These are phyloP conservation scores for Corynascus novoguineensis DNA, from an alignment of 495 filamentous ascomycete genomes.

Conservation along the genomic window DNA sequence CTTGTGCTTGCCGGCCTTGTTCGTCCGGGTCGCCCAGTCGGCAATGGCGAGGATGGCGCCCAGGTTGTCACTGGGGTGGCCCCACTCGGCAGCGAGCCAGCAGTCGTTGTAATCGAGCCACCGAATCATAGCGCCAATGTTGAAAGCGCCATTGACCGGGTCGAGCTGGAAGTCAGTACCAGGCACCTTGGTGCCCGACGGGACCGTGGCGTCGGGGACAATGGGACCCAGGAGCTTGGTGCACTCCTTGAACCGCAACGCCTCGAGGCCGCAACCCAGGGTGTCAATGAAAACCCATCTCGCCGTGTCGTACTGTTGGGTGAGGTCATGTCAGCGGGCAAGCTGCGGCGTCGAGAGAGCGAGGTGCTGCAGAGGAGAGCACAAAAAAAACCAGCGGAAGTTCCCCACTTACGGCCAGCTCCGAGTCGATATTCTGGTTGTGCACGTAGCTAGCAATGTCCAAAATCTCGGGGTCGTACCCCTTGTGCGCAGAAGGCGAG, in stretches of 20 bases:
- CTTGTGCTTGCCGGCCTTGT: slow-evolving; percentile 76
- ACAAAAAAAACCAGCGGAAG: slow-evolving; percentile 4
- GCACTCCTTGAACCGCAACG: slow-evolving; percentile 92
- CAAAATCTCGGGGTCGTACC: slow-evolving; percentile 84
- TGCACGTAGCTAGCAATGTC: slow-evolving; percentile 94
- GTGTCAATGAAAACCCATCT: slow-evolving; percentile 90
- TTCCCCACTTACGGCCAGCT: slow-evolving; percentile 69
- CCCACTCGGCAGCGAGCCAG: slow-evolving; percentile 99
- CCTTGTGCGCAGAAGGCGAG: slow-evolving; percentile 45
- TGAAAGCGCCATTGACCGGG: slow-evolving; percentile 93
- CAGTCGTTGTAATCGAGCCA: slow-evolving; percentile 99
- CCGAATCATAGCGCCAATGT: slow-evolving; percentile 96
- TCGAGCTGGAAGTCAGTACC: slow-evolving; percentile 93
- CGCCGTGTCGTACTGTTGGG: slow-evolving; percentile 81
- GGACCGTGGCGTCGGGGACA: slow-evolving; percentile 84
- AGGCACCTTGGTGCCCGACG: slow-evolving; percentile 85
- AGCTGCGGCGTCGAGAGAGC: background rate
- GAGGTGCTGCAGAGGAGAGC: background rate
- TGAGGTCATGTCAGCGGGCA: slow-evolving; percentile 16
- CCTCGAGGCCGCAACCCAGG: slow-evolving; percentile 92
- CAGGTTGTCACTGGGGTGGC: slow-evolving; percentile 65
- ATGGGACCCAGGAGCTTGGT: slow-evolving; percentile 90
- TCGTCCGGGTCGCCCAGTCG: slow-evolving; percentile 95
- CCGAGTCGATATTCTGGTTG: slow-evolving; percentile 82
- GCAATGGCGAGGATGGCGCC: slow-evolving; percentile 76